These are phyloP conservation scores for Venturiaceae sp. DNA, from an alignment of 2,329 filamentous ascomycete species.

Conservation along the genomic window DNA sequence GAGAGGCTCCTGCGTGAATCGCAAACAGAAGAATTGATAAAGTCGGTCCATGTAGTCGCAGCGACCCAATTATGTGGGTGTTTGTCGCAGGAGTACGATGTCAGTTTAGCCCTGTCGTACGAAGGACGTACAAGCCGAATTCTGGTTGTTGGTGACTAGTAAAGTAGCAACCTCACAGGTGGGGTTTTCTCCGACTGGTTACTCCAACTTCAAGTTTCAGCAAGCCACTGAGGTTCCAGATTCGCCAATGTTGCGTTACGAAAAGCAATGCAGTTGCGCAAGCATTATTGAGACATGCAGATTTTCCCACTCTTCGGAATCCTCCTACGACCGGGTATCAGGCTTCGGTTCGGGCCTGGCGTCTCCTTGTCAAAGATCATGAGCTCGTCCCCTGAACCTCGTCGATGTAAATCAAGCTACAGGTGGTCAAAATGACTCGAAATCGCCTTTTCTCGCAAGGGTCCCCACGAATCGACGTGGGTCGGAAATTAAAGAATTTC, in stretches of 20 bases:
- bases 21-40: no score
- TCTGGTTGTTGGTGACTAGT: neutral
- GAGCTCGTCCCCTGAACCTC: neutral
- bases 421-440: neutral
- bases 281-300: neutral
- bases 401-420: neutral
- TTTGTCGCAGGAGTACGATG: neutral
- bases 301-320: neutral
- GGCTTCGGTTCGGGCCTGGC: slow-evolving; percentile 1
- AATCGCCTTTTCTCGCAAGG: neutral
- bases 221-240: neutral
- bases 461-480: neutral
- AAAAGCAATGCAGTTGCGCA: neutral
- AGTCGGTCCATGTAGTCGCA: no score
- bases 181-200: neutral
- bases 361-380: neutral
- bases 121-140: neutral
- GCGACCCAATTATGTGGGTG: no score
- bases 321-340: neutral
- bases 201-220: neutral
- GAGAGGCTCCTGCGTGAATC: no score
- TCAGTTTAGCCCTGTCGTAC: neutral
- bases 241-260: neutral
- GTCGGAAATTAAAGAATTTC: neutral
- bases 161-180: neutral